phyloP scores from a whole-genome alignment of 441 rosid species.

The Aleurites moluccanus region DNA sequence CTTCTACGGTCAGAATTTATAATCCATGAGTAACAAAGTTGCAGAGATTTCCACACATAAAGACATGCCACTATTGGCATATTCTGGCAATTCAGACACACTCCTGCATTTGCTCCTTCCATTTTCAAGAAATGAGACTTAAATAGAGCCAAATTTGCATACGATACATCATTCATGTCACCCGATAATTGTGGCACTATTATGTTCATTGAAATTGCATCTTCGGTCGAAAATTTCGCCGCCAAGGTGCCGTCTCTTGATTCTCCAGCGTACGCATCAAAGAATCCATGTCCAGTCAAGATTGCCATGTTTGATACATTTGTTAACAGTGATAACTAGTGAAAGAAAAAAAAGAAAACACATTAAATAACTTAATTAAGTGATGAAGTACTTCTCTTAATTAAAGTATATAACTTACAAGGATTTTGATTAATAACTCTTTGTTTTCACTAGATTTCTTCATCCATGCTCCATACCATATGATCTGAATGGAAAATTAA shows the following conservation, averaged over 20 bases:
- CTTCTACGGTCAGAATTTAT: constrained; percentile 38
- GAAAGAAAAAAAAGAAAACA: neutral
- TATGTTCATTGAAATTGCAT: constrained; percentile 38
- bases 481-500: constrained; percentile 39
- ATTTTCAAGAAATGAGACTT: constrained; percentile 43
- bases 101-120: constrained; percentile 50
- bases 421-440: constrained; percentile 34
- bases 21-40: constrained; percentile 50
- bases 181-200: constrained; percentile 17
- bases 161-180: constrained; percentile 32
- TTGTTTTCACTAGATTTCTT: constrained; percentile 49
- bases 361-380: too few relatives aligned
- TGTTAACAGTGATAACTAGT: constrained; percentile 43
- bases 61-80: constrained; percentile 38
- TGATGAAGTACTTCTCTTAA: neutral
- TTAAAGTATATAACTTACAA: constrained; percentile 48
- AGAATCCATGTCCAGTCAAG: constrained; percentile 42
- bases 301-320: constrained; percentile 46
- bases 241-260: constrained; percentile 44
- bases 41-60: constrained; percentile 50
- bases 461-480: constrained; percentile 70
- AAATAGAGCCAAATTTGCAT: constrained; percentile 51
- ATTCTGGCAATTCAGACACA: constrained; percentile 42
- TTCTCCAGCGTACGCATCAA: constrained; percentile 52
- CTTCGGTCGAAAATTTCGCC: constrained; percentile 47